Evolutionary conservation across 345 rosid genomes (phyloP), one percentile per base, ranked within the genome.

Genomic region (Melaleuca alternifolia): DNA sequence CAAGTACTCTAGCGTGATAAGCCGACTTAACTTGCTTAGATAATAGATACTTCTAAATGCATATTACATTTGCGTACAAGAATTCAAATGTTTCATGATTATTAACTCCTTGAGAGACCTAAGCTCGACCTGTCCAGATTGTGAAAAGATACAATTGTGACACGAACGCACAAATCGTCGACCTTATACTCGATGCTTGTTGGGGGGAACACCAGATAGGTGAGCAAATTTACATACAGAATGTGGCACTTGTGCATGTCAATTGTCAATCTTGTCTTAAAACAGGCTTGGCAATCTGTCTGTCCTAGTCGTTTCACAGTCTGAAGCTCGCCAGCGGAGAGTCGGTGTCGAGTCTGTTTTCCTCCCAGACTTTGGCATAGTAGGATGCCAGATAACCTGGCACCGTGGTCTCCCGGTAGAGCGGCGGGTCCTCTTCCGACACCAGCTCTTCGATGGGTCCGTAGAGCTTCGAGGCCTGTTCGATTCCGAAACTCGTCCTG

Each of bases 401-500:
- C 33, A 89, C 86, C 10, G 91, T 86, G 30, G 91, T 89, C 48
- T 91, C 91, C 87, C 91, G 87, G 75, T 92, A 92, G 12, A 46
- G 82, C 15, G 91, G 90, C 10, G 86, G 91, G 82, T 85, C 87
- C n/a, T 89, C 56, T 48, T 88, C 87, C 10, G 92, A 88, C 13
- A 89, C 11, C 87, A 91, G 84, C 84, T 91, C 93, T 82, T 89
- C 87, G 33, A 92, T 88, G 9, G 92, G 93, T 52, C 92, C 90
- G 48, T 87, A 89, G 10, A 86, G 11, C 84, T 88, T 85, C 14
- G 88, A 26, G 37, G 37, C 7, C 51, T 53, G 48, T 62, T 53
- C 51, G 18, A 24, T n/a, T 15, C 59, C 57, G n/a, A 83, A 84
- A 44, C 30, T 54, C 48, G 75, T 54, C 50, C 59, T 83, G 85